phyloP scores from a whole-genome alignment of 371 early-diverging fungal species.

The Basidiobolus meristosporus region DNA sequence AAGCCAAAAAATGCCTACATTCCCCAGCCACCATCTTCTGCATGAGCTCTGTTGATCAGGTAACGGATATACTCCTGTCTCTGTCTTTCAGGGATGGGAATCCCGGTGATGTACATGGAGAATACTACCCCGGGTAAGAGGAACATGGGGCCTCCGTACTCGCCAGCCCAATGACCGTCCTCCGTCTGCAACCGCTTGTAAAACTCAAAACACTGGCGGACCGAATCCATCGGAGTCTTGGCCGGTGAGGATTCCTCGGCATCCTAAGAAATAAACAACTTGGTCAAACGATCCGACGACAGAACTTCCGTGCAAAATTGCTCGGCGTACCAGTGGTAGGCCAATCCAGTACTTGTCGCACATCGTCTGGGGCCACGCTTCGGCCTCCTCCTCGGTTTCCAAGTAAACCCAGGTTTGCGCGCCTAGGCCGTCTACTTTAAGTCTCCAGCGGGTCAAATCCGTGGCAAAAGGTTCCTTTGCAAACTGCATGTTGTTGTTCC shows the following conservation, averaged over 20 bases:
- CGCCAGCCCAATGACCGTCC: conserved; percentile 93
- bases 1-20: conserved; percentile 18
- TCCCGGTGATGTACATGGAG: conserved; percentile 61
- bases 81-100: conserved; percentile 30
- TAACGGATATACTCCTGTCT: conserved; percentile 75
- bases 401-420: conserved; percentile 87
- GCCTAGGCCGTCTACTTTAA: conserved; percentile 62
- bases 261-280: conserved; percentile 12
- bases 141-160: conserved; percentile 96
- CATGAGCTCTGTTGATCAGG: conserved; percentile 55
- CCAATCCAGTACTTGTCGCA: conserved; percentile 85
- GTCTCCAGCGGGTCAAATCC: conserved; percentile 57
- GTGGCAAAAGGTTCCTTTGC: too few relatives aligned
- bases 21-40: conserved; percentile 92
- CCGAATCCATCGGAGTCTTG: conserved; percentile 53
- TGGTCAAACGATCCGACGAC: too few relatives aligned
- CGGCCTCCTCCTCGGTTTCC: conserved; percentile 32
- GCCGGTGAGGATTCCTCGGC: conserved; percentile 20
- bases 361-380: conserved; percentile 52
- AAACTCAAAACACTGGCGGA: conserved; percentile 76
- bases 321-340: conserved; percentile 29
- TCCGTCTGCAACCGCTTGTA: conserved; percentile 73
- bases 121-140: conserved; percentile 78
- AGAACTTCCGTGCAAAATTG: background rate
- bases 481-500: too few relatives aligned